These are phyloP conservation scores for Pseudoneurospora amorphoporcata DNA, from an alignment of 495 filamentous ascomycete genomes.

Conservation along the genomic window DNA sequence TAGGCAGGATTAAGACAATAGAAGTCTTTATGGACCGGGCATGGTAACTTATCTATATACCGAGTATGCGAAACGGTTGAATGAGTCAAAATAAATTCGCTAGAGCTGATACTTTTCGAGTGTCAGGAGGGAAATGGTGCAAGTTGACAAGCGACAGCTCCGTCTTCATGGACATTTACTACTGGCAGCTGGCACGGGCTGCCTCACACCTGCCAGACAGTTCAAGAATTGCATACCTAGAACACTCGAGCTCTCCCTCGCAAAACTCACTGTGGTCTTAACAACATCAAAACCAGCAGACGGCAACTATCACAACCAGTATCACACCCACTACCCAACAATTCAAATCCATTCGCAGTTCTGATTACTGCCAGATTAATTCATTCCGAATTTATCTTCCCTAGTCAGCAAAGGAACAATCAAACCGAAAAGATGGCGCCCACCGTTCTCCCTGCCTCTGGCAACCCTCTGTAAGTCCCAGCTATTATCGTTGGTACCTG, in stretches of 20 bases:
- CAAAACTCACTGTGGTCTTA: background rate
- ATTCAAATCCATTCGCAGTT: background rate
- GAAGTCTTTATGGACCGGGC: background rate
- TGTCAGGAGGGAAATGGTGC: background rate
- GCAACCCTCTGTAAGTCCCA: conserved; percentile 43
- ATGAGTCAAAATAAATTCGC: background rate
- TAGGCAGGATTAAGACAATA: background rate
- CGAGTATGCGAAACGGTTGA: background rate
- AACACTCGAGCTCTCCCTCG: background rate
- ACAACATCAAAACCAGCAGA: background rate
- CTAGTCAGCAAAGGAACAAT: background rate
- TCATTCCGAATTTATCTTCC: background rate
- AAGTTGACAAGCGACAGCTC: background rate
- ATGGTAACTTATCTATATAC: background rate
- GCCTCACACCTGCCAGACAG: background rate
- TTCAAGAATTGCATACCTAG: background rate
- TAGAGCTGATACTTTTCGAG: background rate
- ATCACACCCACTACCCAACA: background rate
- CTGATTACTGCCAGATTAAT: background rate
- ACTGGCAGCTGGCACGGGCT: background rate
- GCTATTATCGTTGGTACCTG: background rate
- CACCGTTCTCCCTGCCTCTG: conserved; percentile 41
- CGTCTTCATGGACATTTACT: background rate
- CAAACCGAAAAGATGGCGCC: conserved; percentile 31
- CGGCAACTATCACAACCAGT: background rate